Base-by-base conservation (phyloP, 495 filamentous ascomycete species). In the Bombardia bombarda region DNA sequence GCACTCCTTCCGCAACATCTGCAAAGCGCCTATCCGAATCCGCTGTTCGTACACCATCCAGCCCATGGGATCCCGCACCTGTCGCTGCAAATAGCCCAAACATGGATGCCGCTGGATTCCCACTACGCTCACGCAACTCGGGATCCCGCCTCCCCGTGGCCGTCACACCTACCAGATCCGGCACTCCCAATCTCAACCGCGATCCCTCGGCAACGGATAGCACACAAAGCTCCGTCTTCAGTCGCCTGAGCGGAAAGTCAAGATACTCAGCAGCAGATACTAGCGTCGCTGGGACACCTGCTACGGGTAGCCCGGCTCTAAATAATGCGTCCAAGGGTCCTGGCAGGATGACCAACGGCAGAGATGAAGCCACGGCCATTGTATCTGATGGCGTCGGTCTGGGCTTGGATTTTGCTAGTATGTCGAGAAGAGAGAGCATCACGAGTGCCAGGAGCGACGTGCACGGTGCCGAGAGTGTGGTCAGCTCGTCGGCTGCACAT, bases 171-270 rank as follows among this genome's bases (percentile, higher is more conserved):
- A 59, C 57, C 23, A 50, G 60, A 2, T 50, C 58, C 13, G 47
- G 33, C 36, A 61, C 60, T 0, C 60, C 60, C 1, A 42, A 25
- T 13, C 42, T 55, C 20, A 37, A 51, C 38, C 56, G 53, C n/a
- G 58, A 63, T 30, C 53, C 47, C 0, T 57, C 58, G 0, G 55
- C 56, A 2, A 57, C 60, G 9, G 60, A 63, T 32, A 63, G 53
- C 48, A 60, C 58, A 2, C 58, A 59, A 32, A 56, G 52, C 44
- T 63, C 60, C 1, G 46, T 49, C 7, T 61, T 63, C 21, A 57
- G 53, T 40, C 51, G 53, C 8, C 18, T 55, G 14, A 47, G 52
- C 21, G 31, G 31, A 2, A 17, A 26, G 20, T 60, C 59, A 14
- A 55, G 41, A 26, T 39, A 47, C 13, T 53, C 55, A 0, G 41